These are phyloP conservation scores for Holtermanniella nyarrowii DNA, from an alignment of 768 basidiomycete species.

Conservation along the genomic window DNA sequence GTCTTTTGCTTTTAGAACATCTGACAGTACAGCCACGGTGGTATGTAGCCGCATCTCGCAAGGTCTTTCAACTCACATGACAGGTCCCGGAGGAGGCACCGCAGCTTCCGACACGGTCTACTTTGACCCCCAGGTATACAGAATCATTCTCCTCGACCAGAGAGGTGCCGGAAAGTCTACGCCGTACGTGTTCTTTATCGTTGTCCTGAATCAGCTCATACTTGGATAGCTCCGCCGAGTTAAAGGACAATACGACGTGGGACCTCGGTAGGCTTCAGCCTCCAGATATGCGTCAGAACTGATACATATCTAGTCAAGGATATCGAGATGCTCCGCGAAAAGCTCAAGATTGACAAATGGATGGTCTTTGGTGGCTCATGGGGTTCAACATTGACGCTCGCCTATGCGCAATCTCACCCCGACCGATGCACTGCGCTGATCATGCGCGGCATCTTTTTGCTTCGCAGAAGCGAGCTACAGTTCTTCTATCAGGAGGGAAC, in stretches of 20 bases:
- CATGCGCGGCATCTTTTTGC: conserved; percentile 74
- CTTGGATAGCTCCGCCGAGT: conserved; percentile 52
- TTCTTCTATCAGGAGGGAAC: conserved; percentile 90
- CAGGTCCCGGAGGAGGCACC: conserved; percentile 61
- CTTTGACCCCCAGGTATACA: conserved; percentile 74
- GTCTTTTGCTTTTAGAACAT: background rate
- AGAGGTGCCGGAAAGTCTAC: conserved; percentile 77
- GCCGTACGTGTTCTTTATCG: conserved; percentile 49
- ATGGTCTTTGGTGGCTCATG: conserved; percentile 92
- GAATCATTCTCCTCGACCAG: conserved; percentile 77
- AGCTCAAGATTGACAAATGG: conserved; percentile 73
- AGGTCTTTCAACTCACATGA: conserved; percentile 49
- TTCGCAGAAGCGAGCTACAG: conserved; percentile 69
- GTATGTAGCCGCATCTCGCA: too few relatives aligned
- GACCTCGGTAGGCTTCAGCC: conserved; percentile 47
- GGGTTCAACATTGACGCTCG: conserved; percentile 80
- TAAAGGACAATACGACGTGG: conserved; percentile 88
- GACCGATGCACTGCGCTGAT: conserved; percentile 68
- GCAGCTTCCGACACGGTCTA: conserved; percentile 60
- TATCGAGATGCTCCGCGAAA: conserved; percentile 67
- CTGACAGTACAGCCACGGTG: conserved; percentile 11
- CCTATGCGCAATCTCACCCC: conserved; percentile 79
- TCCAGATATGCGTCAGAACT: background rate
- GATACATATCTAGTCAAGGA: conserved; percentile 56
- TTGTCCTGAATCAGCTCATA: conserved; percentile 1